Conservation (phyloP, 345 rosid species). For the Microcos paniculata region DNA sequence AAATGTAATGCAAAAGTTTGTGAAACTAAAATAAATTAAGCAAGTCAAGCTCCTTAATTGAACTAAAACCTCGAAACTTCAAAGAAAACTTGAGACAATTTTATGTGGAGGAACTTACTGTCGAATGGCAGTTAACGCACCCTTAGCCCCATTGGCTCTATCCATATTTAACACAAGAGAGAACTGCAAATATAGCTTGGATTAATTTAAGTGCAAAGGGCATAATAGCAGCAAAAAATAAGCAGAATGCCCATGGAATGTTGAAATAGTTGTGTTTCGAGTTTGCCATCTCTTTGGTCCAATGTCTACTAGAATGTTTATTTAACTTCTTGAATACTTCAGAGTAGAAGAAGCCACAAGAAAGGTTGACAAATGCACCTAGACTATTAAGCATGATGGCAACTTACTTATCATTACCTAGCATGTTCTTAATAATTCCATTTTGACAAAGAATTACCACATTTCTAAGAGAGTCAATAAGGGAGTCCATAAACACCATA, state of each 20-base stretch:
- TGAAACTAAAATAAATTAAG: neutral
- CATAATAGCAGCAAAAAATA: neutral
- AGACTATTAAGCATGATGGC: no score
- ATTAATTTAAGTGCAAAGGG: neutral
- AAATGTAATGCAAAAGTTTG: neutral
- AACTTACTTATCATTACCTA: no score
- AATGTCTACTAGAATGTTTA: neutral
- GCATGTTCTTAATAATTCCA: no score
- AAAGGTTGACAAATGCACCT: neutral
- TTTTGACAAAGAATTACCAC: no score
- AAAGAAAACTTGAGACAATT: neutral
- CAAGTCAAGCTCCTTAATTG: neutral
- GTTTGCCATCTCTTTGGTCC: neutral
- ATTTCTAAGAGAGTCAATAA: no score
- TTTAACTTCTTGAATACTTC: neutral
- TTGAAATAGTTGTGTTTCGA: conserved; percentile 12
- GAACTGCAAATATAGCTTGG: neutral
- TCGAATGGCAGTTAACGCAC: neutral
- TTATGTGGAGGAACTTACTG: neutral
- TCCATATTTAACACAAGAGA: no score
- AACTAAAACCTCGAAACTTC: neutral
- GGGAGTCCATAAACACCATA: no score
- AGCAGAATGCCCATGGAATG: conserved; percentile 3
- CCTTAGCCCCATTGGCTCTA: no score
- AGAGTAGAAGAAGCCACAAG: neutral